Evolutionary conservation across 176 grass and related monocot genomes (phyloP).

Genomic region (Oryza nivara): DNA sequence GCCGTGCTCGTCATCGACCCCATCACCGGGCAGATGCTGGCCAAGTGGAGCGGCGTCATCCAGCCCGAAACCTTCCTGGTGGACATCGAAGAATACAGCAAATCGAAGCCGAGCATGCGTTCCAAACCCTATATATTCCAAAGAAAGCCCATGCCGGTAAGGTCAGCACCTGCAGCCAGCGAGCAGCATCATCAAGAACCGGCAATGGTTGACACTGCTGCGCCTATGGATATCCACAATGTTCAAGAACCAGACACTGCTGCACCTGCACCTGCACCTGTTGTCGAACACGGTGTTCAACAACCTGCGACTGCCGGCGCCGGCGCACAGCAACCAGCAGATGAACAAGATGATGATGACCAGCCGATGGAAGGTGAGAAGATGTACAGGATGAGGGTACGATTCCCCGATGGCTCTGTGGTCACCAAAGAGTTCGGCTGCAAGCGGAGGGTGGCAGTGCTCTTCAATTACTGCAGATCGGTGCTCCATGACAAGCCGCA

Average conservation of each 20-base stretch:
- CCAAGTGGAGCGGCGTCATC: conserved; percentile 24
- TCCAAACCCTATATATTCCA: conserved; percentile 5
- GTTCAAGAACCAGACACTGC: background rate
- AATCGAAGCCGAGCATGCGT: conserved; percentile 14
- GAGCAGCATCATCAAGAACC: background rate
- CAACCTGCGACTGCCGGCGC: background rate
- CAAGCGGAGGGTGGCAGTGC: background rate
- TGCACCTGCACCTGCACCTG: background rate
- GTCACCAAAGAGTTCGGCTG: conserved; percentile 42
- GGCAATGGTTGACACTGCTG: background rate
- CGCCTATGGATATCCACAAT: background rate
- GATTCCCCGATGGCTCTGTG: conserved; percentile 29
- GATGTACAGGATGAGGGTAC: conserved; percentile 48
- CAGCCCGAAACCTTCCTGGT: conserved; percentile 19
- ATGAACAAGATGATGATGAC: background rate
- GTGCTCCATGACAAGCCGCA: background rate
- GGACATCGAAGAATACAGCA: background rate
- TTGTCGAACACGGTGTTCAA: background rate
- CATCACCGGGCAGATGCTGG: conserved; percentile 42
- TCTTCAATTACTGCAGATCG: conserved; percentile 43
- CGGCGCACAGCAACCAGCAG: background rate
- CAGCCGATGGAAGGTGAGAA: conserved; percentile 39
- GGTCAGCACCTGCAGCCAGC: background rate
- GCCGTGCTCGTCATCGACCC: conserved; percentile 48
- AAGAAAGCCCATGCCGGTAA: background rate